A percentile compares a stretch with the other conserved stretches of the same genome.
Evolutionary conservation across 768 basidiomycete species (phyloP).

Genomic region (Amanita muscaria): DNA sequence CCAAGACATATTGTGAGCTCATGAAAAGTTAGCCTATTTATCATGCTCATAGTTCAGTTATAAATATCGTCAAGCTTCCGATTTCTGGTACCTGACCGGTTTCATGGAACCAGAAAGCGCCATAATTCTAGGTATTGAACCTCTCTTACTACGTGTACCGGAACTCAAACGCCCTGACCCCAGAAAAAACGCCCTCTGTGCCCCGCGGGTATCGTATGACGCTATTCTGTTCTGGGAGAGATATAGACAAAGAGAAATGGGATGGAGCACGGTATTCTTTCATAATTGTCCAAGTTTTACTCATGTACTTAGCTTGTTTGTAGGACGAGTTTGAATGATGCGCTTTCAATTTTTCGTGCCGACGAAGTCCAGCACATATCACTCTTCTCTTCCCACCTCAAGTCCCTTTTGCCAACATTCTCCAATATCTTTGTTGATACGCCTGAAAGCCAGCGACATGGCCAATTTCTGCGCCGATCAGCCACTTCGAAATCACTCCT

Average conservation of each 20-base stretch:
- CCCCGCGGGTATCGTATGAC: constrained; percentile 80
- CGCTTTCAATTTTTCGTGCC: constrained; percentile 61
- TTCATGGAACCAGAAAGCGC: constrained; percentile 92
- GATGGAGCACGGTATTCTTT: constrained; percentile 65
- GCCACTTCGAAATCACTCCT: constrained; percentile 46
- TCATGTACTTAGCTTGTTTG: neutral
- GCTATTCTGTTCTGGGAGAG: constrained; percentile 71
- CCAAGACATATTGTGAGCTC: constrained; percentile 67
- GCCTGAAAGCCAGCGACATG: constrained; percentile 22
- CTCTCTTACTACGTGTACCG: neutral
- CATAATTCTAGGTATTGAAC: constrained; percentile 58
- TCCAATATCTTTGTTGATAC: constrained; percentile 47
- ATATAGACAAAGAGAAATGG: constrained; percentile 80
- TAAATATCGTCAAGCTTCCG: constrained; percentile 87
- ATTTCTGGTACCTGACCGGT: constrained; percentile 95
- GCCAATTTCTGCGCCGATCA: constrained; percentile 22
- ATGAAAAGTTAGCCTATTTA: neutral
- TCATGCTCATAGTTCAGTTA: constrained; percentile 46
- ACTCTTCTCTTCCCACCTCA: constrained; percentile 48
- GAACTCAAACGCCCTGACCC: constrained; percentile 1
- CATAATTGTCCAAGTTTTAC: neutral
- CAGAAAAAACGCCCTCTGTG: constrained; percentile 58
- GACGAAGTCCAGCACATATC: constrained; percentile 61
- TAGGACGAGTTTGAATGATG: constrained; percentile 61
- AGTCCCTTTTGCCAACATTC: constrained; percentile 38